phyloP scores from a whole-genome alignment of 306 rosid genomes.

The Psophocarpus tetragonolobus region DNA sequence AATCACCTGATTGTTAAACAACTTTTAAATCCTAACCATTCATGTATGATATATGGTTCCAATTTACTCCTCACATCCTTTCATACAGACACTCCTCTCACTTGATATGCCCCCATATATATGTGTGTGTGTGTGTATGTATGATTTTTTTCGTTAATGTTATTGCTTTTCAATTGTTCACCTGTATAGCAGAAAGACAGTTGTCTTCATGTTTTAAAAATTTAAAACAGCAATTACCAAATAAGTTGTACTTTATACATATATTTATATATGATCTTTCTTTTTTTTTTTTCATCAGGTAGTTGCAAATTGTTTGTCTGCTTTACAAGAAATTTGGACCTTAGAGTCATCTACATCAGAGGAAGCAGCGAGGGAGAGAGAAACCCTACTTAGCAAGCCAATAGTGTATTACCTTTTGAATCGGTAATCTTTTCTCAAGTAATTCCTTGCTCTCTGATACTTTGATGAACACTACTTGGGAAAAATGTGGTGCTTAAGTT shows the following conservation, averaged over 20 bases:
- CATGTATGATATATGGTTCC: not conserved
- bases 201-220: conserved; percentile 1
- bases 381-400: conserved; percentile 87
- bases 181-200: not conserved
- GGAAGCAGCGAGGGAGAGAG: conserved; percentile 95
- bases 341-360: conserved; percentile 81
- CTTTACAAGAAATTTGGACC: conserved; percentile 96
- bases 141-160: not conserved
- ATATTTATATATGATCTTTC: not conserved
- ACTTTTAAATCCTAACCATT: not conserved
- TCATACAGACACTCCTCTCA: too few species aligned
- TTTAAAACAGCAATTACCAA: not conserved
- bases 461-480: not conserved
- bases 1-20: not conserved
- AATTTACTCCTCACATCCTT: not conserved
- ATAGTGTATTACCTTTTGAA: conserved; percentile 77
- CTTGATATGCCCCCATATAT: not conserved
- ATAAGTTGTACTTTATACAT: conserved; percentile 6
- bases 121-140: not conserved
- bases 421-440: conserved; percentile 50
- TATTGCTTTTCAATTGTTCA: conserved; percentile 16
- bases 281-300: conserved; percentile 60
- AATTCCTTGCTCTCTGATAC: conserved; percentile 15
- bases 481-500: conserved; percentile 10
- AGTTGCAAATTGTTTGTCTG: conserved; percentile 92